These are phyloP conservation scores for Trichosporon sp. DNA, from an alignment of 1,284 basidiomycete genomes.

Conservation along the genomic window DNA sequence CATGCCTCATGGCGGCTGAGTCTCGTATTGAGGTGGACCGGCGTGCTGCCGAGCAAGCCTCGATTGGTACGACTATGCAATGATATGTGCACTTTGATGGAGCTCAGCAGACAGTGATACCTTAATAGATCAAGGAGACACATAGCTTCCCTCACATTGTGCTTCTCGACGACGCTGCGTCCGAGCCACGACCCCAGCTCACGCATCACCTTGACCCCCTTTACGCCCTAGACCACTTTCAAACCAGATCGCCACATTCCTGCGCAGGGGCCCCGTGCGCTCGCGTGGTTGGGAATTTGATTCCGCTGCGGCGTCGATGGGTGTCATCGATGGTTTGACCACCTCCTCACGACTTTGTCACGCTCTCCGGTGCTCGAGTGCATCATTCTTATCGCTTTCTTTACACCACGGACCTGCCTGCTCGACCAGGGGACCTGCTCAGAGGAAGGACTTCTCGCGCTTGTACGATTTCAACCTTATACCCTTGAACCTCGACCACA, in stretches of 20 bases:
- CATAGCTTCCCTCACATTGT: no score
- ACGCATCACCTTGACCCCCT: no score
- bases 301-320: background rate
- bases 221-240: background rate
- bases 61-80: no score
- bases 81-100: no score
- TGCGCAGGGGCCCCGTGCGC: background rate
- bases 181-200: no score
- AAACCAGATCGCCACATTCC: background rate
- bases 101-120: no score
- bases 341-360: background rate
- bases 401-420: background rate
- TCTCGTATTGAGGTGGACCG: no score
- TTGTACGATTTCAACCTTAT: background rate
- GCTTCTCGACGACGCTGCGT: no score
- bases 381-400: background rate
- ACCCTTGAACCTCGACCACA: background rate
- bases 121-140: no score
- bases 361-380: background rate
- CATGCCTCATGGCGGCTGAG: no score
- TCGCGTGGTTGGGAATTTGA: background rate
- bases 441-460: background rate
- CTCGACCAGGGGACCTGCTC: background rate
- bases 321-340: conserved; percentile 3
- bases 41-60: no score